Evolutionary conservation across 352 stramenopile species (phyloP).

Genomic region (Pythium chondricola): DNA sequence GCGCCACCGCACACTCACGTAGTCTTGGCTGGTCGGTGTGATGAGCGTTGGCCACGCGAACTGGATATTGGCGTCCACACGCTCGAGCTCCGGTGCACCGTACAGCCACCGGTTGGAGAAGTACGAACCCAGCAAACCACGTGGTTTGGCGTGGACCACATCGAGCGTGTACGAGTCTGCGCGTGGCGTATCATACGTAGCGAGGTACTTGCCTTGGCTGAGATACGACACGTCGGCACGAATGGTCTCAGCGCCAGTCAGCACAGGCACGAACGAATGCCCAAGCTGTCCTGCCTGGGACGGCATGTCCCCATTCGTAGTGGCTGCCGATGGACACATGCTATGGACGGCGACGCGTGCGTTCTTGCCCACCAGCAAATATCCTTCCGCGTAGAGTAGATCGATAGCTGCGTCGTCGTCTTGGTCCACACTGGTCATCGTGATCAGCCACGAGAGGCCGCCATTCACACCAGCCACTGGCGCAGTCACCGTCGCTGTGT

Average conservation of each 20-base stretch:
- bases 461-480: conserved; percentile 31
- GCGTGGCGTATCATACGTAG: conserved; percentile 84
- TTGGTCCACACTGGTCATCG: conserved; percentile 65
- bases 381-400: conserved; percentile 79
- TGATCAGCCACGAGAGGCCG: conserved; percentile 80
- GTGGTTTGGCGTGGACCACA: conserved; percentile 60
- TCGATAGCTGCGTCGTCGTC: conserved; percentile 33
- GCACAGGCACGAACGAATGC: conserved; percentile 58
- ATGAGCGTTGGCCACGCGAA: conserved; percentile 91
- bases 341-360: conserved; percentile 32
- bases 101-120: conserved; percentile 96
- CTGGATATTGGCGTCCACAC: conserved; percentile 86
- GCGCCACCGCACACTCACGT: conserved; percentile 91
- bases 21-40: conserved; percentile 89
- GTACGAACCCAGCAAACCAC: conserved; percentile 89
- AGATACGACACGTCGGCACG: conserved; percentile 60
- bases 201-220: conserved; percentile 75
- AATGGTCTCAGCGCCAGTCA: conserved; percentile 44
- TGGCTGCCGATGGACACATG: conserved; percentile 39
- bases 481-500: conserved; percentile 51
- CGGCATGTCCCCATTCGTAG: conserved; percentile 17
- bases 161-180: conserved; percentile 84
- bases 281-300: conserved; percentile 31
- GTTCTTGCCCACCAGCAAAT: conserved; percentile 47
- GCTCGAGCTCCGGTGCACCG: conserved; percentile 68